Evolutionary conservation across 495 filamentous ascomycete species (phyloP).

Genomic region (Neurospora terricola): DNA sequence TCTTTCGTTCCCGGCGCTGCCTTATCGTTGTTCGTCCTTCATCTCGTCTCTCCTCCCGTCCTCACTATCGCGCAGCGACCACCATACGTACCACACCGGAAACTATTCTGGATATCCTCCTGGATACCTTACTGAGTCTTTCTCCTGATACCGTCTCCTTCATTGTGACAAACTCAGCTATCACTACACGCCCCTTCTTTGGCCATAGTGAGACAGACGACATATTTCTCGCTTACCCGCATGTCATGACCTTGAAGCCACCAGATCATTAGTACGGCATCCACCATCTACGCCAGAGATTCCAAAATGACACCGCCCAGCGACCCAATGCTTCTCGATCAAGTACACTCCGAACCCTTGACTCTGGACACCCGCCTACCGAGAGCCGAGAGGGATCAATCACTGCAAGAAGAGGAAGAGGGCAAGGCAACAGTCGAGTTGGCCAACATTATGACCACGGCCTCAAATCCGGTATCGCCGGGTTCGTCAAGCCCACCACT

Average conservation of each 20-base stretch:
- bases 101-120: not conserved
- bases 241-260: not conserved
- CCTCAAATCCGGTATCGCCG: constrained; percentile 42
- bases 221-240: not conserved
- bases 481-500: constrained; percentile 44
- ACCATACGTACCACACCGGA: not conserved
- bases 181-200: not conserved
- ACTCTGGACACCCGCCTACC: constrained; percentile 19
- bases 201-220: not conserved
- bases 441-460: constrained; percentile 39
- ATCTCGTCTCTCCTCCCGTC: not conserved
- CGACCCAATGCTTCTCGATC: constrained; percentile 12
- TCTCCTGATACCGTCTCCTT: not conserved
- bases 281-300: not conserved
- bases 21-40: not conserved
- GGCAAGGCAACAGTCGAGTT: constrained; percentile 34
- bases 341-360: constrained; percentile 17
- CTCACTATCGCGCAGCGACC: not conserved
- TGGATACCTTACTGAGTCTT: not conserved
- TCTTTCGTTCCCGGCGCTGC: not conserved
- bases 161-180: not conserved
- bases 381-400: constrained; percentile 15
- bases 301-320: constrained; percentile 10
- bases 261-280: not conserved
- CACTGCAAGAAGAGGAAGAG: constrained; percentile 29